Evolutionary conservation across 2,329 filamentous ascomycete genomes (phyloP), one percentile per base, ranked within the genome.

Genomic region (Coniochaeta sp.): DNA sequence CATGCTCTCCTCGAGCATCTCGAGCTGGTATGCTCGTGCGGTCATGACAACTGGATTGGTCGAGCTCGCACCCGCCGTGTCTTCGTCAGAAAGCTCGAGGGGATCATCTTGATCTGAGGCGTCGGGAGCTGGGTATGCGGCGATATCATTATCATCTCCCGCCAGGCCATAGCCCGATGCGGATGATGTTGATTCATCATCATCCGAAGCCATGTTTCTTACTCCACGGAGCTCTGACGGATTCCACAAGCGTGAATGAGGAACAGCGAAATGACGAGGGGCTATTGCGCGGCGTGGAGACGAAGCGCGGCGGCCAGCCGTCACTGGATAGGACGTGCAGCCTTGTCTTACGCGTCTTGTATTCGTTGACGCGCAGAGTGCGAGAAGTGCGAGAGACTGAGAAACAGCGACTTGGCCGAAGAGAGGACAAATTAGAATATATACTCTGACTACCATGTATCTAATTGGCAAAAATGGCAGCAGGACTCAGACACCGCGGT

Each of bases 1-100:
- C 66, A 90, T 75, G 67, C 88, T 91, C 67, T 83, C 81, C 61
- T 88, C 80, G 58, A 90, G 78, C 89, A 93, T 92, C 73, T 93
- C 90, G 22, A 83, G 69, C 72, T 93, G 89, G 66, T 93, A 93
- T 1, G 81, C 83, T 55, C 89, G 76, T 19, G 81, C 71, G 60
- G 73, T 71, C 65, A 83, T 76, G 44, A 70, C 64, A 22, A 61
- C 60, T n/a, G 61, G 30, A 24, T 19, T 44, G 24, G 61, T 47
- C 1, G 60, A 60, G 19, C 50, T 61, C 32, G 32, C 58, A 58
- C 58, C 58, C 32, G 59, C 47, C 30, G 26, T 57, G 34, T 47
- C 30, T 16, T 47, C 12, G 14, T 55, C 36, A 1, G 62, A 60
- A 22, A n/a, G 34, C 10, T 47, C 34, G 10, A 22, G 32, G 17